Evolutionary conservation across 768 basidiomycete species (phyloP).

Genomic region (Boletus bicolor): DNA sequence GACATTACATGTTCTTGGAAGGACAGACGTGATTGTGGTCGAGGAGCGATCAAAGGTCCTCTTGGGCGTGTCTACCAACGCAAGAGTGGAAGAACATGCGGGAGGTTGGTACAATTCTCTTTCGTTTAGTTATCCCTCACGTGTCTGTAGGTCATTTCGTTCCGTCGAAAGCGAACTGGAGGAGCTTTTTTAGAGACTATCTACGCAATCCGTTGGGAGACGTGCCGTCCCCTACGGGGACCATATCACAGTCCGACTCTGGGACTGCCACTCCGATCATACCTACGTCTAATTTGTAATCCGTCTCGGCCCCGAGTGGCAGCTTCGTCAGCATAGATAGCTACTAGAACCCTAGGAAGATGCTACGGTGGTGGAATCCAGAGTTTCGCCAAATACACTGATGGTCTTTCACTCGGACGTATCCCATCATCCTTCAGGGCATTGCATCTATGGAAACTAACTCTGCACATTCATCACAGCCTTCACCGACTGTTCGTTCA

Average conservation of each 20-base stretch:
- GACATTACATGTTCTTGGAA: slow-evolving; percentile 77
- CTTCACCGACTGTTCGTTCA: background rate
- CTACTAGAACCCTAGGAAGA: background rate
- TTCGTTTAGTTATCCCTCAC: slow-evolving; percentile 1
- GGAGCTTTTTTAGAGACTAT: slow-evolving; percentile 69
- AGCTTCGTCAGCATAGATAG: slow-evolving; percentile 3
- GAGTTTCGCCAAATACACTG: background rate
- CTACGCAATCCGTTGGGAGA: slow-evolving; percentile 49
- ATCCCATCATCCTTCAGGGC: background rate
- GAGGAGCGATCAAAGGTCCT: slow-evolving; percentile 63
- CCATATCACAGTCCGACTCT: slow-evolving; percentile 39
- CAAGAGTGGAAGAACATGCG: slow-evolving; percentile 70
- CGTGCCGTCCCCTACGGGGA: slow-evolving; percentile 43
- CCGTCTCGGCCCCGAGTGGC: background rate
- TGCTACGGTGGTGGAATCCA: background rate
- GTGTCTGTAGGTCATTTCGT: slow-evolving; percentile 69
- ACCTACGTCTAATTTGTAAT: slow-evolving; percentile 5
- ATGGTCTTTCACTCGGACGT: background rate
- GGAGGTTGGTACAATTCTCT: slow-evolving; percentile 56
- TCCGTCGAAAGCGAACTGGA: slow-evolving; percentile 74
- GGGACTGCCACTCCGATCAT: slow-evolving; percentile 46
- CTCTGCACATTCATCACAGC: background rate
- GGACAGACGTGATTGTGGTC: slow-evolving; percentile 69
- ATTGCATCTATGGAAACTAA: background rate
- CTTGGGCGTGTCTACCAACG: slow-evolving; percentile 49